phyloP scores from a whole-genome alignment of 148 eudicot species.

The Fagopyrum tataricum region DNA sequence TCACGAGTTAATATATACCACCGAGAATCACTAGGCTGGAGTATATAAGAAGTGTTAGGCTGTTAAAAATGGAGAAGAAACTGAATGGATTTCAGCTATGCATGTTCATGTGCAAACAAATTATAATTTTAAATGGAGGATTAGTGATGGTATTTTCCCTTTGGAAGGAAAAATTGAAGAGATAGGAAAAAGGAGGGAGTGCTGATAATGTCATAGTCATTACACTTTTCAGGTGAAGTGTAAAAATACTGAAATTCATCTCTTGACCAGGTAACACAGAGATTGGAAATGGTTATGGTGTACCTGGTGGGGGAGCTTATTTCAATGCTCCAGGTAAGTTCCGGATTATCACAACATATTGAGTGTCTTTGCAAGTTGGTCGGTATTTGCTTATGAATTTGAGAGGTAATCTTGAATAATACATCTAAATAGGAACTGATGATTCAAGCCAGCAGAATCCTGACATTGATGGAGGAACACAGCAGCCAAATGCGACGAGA shows the following conservation, averaged over 20 bases:
- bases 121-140: neutral
- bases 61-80: neutral
- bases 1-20: neutral
- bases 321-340: slow-evolving; percentile 28
- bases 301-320: slow-evolving; percentile 98
- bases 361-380: neutral
- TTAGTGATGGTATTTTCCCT: neutral
- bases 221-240: neutral
- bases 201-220: neutral
- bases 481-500: slow-evolving; percentile 34
- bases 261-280: slow-evolving; percentile 60
- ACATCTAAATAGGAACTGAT: slow-evolving; percentile 30
- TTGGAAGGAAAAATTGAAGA: neutral
- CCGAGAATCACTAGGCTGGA: neutral
- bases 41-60: neutral
- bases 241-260: neutral
- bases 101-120: neutral
- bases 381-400: slow-evolving; percentile 10
- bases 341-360: neutral
- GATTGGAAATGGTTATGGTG: slow-evolving; percentile 98
- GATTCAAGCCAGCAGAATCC: slow-evolving; percentile 28
- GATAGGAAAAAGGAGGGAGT: neutral
- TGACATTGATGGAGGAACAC: slow-evolving; percentile 30
- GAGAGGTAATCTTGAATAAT: slow-evolving; percentile 14
- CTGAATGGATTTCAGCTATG: neutral